Conservation (phyloP, 345 rosid genomes). For the Bretschneidera sinensis region DNA sequence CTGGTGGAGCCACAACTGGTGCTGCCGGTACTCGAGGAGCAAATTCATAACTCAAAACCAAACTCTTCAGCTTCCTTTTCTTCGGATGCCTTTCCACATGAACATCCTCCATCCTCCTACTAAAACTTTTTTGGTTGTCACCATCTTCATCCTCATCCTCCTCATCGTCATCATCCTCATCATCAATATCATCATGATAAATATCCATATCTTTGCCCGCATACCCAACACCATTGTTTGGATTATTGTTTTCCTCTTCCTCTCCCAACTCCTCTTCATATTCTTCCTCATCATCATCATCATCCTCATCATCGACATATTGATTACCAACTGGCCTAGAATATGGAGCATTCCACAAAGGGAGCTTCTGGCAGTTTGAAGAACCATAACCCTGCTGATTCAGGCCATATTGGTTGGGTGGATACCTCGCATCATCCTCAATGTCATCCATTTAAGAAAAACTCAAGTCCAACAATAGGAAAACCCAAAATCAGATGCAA, state of each 20-base stretch:
- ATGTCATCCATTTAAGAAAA: constrained; percentile 60
- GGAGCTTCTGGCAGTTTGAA: constrained; percentile 55
- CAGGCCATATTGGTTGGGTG: constrained; percentile 46
- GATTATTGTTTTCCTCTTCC: constrained; percentile 40
- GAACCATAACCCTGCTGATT: constrained; percentile 15
- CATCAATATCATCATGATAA: constrained; percentile 6
- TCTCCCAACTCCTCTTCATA: constrained; percentile 30
- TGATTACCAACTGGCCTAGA: constrained; percentile 27
- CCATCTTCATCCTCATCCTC: constrained; percentile 36
- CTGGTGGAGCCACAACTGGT: constrained; percentile 20
- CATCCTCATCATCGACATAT: constrained; percentile 26
- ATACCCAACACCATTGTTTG: constrained; percentile 34
- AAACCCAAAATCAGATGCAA: constrained; percentile 3
- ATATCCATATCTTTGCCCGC: constrained; percentile 31
- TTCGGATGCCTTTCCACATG: constrained; percentile 54
- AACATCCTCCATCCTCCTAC: constrained; percentile 27
- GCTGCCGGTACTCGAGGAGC: constrained; percentile 58
- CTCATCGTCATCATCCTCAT: constrained; percentile 33
- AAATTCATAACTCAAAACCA: constrained; percentile 72
- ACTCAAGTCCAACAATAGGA: constrained; percentile 11
- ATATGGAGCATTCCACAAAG: constrained; percentile 33
- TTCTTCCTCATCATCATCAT: constrained; percentile 31
- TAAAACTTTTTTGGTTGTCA: constrained; percentile 19
- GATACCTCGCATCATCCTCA: constrained; percentile 72
- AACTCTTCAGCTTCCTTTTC: constrained; percentile 71